Conservation (phyloP, 345 rosid genomes). For the Cardiospermum halicacabum region DNA sequence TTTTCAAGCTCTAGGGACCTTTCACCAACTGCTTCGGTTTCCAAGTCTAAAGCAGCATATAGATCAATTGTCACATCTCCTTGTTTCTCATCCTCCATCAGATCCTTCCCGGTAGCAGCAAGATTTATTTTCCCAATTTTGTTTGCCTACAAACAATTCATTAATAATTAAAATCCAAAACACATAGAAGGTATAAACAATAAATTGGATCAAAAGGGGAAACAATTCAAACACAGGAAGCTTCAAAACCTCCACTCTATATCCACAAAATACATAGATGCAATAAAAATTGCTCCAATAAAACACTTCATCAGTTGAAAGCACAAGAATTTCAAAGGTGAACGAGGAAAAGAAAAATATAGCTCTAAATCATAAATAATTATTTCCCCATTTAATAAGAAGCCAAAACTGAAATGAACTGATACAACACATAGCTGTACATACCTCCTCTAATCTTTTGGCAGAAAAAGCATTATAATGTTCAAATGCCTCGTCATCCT, state of each 20-base stretch:
- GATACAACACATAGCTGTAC: not conserved
- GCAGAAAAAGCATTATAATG: conserved; percentile 63
- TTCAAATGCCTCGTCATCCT: conserved; percentile 81
- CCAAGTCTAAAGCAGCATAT: conserved; percentile 87
- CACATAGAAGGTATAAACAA: not conserved
- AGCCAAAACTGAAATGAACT: not conserved
- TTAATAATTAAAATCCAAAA: not conserved
- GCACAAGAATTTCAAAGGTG: not conserved
- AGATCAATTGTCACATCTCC: conserved; percentile 93
- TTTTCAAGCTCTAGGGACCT: conserved; percentile 71
- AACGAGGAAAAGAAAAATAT: not conserved
- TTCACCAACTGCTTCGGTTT: conserved; percentile 83
- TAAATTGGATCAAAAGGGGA: not conserved
- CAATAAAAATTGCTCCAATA: not conserved
- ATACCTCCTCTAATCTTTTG: conserved; percentile 93
- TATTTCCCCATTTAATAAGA: not conserved
- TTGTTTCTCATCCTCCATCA: conserved; percentile 98
- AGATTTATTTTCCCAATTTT: conserved; percentile 97
- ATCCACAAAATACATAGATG: conserved; percentile 4
- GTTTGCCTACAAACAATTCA: conserved; percentile 59
- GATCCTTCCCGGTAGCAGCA: conserved; percentile 99
- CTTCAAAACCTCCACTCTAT: conserved; percentile 1
- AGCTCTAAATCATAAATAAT: not conserved
- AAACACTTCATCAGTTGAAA: not conserved
- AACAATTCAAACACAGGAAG: not conserved